Percentiles rank a stretch among this genome's conserved stretches.
phyloP scores from a whole-genome alignment of 2,329 filamentous ascomycete genomes.

The Fusarium nisikadoi region DNA sequence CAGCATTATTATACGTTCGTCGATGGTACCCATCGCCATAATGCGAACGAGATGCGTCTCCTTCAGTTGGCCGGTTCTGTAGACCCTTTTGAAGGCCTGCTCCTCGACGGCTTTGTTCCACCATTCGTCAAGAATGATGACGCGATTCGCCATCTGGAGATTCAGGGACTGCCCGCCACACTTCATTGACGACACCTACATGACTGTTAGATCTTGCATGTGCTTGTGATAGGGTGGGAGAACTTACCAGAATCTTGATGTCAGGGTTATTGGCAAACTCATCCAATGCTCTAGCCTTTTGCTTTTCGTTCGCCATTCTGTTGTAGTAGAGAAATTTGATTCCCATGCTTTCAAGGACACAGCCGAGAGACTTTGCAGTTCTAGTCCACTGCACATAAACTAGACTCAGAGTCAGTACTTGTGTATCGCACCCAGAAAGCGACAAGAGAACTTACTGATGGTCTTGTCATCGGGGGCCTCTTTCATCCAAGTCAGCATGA shows the following conservation, averaged over 20 bases:
- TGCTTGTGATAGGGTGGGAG: accelerated
- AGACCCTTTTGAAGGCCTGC: constrained; percentile 71
- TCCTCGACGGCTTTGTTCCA: constrained; percentile 71
- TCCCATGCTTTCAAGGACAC: constrained; percentile 45
- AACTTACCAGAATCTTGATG: constrained; percentile 51
- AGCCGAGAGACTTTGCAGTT: constrained; percentile 49
- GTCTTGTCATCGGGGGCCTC: constrained; percentile 52
- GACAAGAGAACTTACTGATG: constrained; percentile 45
- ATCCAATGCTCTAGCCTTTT: constrained; percentile 32
- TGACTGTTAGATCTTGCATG: neutral
- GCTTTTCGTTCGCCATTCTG: constrained; percentile 31
- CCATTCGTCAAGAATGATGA: constrained; percentile 66
- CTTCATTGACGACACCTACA: constrained; percentile 50
- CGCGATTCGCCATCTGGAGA: constrained; percentile 58
- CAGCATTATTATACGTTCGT: constrained; percentile 64
- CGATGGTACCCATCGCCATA: constrained; percentile 65
- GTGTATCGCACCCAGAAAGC: too few species aligned
- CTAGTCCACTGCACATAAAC: constrained; percentile 52
- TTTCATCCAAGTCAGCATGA: constrained; percentile 47
- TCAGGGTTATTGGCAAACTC: constrained; percentile 34
- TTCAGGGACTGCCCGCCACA: constrained; percentile 55
- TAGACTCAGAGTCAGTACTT: neutral
- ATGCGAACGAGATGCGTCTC: constrained; percentile 69
- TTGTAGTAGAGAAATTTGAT: constrained; percentile 54
- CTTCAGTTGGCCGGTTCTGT: constrained; percentile 71